These are phyloP conservation scores for Casaregolazyma suthepensis DNA, from an alignment of 1,139 yeast species.

Conservation along the genomic window DNA sequence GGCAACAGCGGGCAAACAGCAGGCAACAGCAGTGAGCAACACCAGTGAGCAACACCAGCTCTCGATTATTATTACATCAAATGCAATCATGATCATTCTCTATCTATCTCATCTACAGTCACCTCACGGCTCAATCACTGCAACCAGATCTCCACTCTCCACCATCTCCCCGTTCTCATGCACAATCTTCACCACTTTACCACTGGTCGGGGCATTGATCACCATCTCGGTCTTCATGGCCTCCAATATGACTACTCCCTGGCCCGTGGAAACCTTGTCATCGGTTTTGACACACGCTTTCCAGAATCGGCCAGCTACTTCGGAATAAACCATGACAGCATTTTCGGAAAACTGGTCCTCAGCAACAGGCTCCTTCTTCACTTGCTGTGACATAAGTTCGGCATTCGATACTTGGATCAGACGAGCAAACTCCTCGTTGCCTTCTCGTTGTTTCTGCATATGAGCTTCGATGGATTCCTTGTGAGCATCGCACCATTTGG, in stretches of 20 bases:
- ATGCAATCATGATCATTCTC: background rate
- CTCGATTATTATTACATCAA: too few species aligned
- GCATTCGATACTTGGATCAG: conserved; percentile 79
- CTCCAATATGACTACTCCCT: conserved; percentile 81
- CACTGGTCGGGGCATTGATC: conserved; percentile 64
- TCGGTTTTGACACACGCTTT: conserved; percentile 79
- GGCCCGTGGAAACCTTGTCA: conserved; percentile 66
- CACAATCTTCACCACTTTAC: conserved; percentile 70
- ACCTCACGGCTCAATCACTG: conserved; percentile 45
- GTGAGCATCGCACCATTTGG: conserved; percentile 72
- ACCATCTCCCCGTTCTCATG: conserved; percentile 92
- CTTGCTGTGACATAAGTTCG: conserved; percentile 49
- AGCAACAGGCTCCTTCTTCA: conserved; percentile 34
- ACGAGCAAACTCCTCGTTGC: conserved; percentile 74
- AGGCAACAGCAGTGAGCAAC: too few species aligned
- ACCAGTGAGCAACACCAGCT: too few species aligned
- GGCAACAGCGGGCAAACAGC: too few species aligned
- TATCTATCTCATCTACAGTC: background rate
- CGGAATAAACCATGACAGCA: conserved; percentile 83
- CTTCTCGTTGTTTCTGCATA: conserved; percentile 68
- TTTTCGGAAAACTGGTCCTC: conserved; percentile 51
- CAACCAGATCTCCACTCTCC: conserved; percentile 92
- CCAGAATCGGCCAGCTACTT: conserved; percentile 96
- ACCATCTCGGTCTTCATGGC: conserved; percentile 99
- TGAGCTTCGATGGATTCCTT: conserved; percentile 65